Conservation (phyloP, 1,284 basidiomycete genomes). For the Porogramme epimiltina region DNA sequence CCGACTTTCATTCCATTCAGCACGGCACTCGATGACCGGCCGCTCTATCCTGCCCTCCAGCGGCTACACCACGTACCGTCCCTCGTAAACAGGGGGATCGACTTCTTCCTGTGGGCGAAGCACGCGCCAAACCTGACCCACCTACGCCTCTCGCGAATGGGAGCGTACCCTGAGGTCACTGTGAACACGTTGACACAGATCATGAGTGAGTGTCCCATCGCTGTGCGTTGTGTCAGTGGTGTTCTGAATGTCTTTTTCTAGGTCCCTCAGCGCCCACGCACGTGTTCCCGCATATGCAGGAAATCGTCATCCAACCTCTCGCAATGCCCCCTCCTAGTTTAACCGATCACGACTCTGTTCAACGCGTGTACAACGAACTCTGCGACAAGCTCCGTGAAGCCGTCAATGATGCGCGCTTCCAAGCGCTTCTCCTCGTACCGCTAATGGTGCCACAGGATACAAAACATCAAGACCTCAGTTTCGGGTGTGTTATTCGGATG, state of each 20-base stretch:
- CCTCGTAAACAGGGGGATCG: constrained; percentile 16
- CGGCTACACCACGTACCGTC: constrained; percentile 20
- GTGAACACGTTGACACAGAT: constrained; percentile 16
- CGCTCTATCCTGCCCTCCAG: constrained; percentile 15
- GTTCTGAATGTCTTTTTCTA: neutral
- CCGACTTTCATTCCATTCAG: constrained; percentile 18
- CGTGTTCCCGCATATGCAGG: constrained; percentile 13
- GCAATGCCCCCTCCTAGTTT: constrained; percentile 6
- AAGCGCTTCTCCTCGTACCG: constrained; percentile 15
- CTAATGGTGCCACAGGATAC: constrained; percentile 6
- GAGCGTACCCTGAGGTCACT: constrained; percentile 13
- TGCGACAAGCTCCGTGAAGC: constrained; percentile 6
- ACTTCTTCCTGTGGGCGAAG: constrained; percentile 16
- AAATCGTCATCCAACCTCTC: constrained; percentile 16
- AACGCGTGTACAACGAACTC: constrained; percentile 16
- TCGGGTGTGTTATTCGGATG: constrained; percentile 11
- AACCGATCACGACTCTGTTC: neutral
- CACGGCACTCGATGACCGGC: constrained; percentile 1
- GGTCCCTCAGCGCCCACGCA: neutral
- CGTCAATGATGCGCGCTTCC: constrained; percentile 12
- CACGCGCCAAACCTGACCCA: constrained; percentile 20
- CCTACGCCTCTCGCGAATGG: constrained; percentile 17
- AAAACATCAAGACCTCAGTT: constrained; percentile 9
- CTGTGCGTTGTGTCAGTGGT: too few relatives aligned
- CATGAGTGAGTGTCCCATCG: constrained; percentile 7